phyloP scores from a whole-genome alignment of 139 green algal genomes.

The Haematococcus lacustris region DNA sequence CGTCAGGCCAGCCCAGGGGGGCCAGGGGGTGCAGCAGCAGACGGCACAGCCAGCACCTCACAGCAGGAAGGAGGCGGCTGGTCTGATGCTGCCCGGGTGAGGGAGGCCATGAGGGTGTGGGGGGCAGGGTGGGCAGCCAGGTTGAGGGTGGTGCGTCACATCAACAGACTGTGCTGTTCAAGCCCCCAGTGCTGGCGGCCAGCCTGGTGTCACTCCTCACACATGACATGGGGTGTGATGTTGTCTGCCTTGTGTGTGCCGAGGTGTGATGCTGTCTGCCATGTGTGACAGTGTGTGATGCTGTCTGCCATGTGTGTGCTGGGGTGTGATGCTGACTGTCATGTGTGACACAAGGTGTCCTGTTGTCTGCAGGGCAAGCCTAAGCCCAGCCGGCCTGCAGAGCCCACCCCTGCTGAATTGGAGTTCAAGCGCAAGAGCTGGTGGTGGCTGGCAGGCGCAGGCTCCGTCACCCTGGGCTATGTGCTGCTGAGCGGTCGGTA shows the following conservation, averaged over 20 bases:
- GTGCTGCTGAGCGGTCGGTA: conserved; percentile 47
- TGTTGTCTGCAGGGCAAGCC: conserved; percentile 21
- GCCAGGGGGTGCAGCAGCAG: neutral
- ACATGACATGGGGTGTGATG: too few relatives aligned
- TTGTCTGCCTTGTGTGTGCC: neutral
- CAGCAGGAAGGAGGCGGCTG: too few relatives aligned
- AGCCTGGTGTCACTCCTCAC: too few relatives aligned
- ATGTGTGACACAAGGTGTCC: neutral
- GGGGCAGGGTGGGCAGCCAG: too few relatives aligned
- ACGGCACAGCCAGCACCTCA: too few relatives aligned
- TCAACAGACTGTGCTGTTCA: too few relatives aligned
- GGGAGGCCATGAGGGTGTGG: too few relatives aligned
- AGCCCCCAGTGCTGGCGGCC: too few relatives aligned
- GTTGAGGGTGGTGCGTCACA: too few relatives aligned
- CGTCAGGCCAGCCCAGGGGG: too few relatives aligned
- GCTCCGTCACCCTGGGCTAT: conserved; percentile 26
- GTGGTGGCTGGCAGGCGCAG: conserved; percentile 43
- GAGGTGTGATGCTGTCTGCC: neutral
- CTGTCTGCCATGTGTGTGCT: neutral
- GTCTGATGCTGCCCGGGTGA: too few relatives aligned
- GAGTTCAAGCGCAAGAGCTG: conserved; percentile 33
- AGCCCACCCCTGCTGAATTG: conserved; percentile 31
- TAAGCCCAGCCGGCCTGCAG: conserved; percentile 14
- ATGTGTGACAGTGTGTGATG: neutral
- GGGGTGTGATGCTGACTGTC: neutral